Percentiles rank a stretch among this genome's conserved stretches.
phyloP scores from a whole-genome alignment of 1,284 basidiomycete genomes.

The Earliella scabrosa region DNA sequence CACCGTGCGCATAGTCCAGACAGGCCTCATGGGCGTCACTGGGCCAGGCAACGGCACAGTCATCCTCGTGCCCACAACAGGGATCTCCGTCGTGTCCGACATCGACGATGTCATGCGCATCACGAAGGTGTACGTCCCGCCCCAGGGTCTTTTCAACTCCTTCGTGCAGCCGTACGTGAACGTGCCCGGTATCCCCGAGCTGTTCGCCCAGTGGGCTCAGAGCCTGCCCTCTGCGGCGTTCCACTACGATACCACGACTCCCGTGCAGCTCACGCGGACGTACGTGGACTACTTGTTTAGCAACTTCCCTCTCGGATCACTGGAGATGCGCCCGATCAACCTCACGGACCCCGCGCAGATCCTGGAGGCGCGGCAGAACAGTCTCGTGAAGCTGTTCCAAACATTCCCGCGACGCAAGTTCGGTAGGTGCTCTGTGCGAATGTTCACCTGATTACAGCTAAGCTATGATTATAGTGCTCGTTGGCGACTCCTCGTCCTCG shows the following conservation, averaged over 20 bases:
- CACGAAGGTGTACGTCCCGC: conserved; percentile 37
- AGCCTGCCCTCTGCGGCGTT: conserved; percentile 33
- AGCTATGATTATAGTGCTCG: conserved; percentile 22
- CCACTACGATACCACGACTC: conserved; percentile 41
- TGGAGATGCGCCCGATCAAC: conserved; percentile 39
- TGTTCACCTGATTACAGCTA: neutral
- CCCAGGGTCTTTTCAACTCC: conserved; percentile 36
- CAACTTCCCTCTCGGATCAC: conserved; percentile 36
- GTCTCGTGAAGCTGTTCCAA: conserved; percentile 35
- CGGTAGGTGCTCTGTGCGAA: conserved; percentile 21
- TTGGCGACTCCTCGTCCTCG: conserved; percentile 36
- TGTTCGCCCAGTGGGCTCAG: conserved; percentile 33
- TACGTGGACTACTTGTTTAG: conserved; percentile 36
- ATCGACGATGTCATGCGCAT: conserved; percentile 40
- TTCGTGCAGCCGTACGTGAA: conserved; percentile 37
- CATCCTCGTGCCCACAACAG: conserved; percentile 32
- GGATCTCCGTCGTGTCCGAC: conserved; percentile 37
- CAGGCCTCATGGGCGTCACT: conserved; percentile 28
- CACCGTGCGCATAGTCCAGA: conserved; percentile 22
- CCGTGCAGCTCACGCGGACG: conserved; percentile 35
- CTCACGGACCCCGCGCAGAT: conserved; percentile 34
- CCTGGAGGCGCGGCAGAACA: conserved; percentile 34
- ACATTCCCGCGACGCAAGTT: conserved; percentile 37
- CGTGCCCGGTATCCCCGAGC: conserved; percentile 34
- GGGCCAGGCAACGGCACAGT: conserved; percentile 35